These are phyloP conservation scores for Pythium vanterpoolii DNA, from an alignment of 352 stramenopile genomes.

Conservation along the genomic window DNA sequence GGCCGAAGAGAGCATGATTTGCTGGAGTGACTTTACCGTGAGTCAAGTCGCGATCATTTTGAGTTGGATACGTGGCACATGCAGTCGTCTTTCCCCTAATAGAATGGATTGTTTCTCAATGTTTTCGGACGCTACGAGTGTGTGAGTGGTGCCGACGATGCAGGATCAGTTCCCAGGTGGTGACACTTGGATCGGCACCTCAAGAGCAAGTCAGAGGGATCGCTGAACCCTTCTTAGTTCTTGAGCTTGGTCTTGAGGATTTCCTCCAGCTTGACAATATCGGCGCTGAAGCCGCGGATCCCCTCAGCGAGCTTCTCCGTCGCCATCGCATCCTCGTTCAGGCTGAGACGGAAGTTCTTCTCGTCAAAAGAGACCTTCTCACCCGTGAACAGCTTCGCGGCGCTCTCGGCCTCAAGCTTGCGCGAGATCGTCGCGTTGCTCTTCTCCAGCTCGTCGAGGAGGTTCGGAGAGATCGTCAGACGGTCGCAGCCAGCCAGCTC, in stretches of 20 bases:
- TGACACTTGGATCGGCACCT: not conserved
- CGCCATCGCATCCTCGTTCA: conserved; percentile 98
- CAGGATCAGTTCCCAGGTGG: not conserved
- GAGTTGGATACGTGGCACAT: conserved; percentile 10
- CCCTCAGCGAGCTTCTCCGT: conserved; percentile 97
- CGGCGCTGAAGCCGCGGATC: conserved; percentile 95
- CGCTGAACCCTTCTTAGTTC: conserved; percentile 34
- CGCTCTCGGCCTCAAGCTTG: conserved; percentile 84
- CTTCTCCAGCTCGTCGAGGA: conserved; percentile 92
- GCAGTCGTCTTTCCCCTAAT: conserved; percentile 7
- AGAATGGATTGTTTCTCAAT: conserved; percentile 16
- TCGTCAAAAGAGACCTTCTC: conserved; percentile 89
- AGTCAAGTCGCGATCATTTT: not conserved
- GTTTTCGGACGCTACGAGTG: not conserved
- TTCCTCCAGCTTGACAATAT: conserved; percentile 98
- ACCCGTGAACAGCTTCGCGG: conserved; percentile 62
- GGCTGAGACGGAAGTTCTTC: conserved; percentile 96
- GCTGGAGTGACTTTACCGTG: not conserved
- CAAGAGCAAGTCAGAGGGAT: not conserved
- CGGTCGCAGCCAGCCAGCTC: conserved; percentile 96
- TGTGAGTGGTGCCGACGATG: not conserved
- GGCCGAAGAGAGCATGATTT: not conserved
- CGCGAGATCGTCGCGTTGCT: conserved; percentile 60
- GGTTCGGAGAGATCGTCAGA: conserved; percentile 96
- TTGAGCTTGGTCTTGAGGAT: conserved; percentile 96